Conservation (phyloP, 306 rosid genomes). For the Vigna nakashimae region DNA sequence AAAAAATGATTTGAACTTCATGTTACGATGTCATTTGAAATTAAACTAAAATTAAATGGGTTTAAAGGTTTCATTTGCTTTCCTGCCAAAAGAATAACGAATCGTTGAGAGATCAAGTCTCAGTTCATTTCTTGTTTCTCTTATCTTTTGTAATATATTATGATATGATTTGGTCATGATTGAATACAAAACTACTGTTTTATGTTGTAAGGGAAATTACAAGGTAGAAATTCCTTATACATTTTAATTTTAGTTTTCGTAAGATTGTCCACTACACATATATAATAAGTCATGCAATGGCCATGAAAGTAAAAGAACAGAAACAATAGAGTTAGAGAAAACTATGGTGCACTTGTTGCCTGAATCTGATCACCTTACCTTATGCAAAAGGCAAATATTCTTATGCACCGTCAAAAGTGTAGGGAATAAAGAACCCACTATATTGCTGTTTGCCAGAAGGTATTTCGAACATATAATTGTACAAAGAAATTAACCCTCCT, state of each 20-base stretch:
- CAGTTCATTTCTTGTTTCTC: not conserved
- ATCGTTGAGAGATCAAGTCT: not conserved
- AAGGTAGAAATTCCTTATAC: not conserved
- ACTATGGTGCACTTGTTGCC: conserved; percentile 19
- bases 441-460: conserved; percentile 21
- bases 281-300: conserved; percentile 14
- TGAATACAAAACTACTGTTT: not conserved
- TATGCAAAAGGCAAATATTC: conserved; percentile 57
- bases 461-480: conserved; percentile 17
- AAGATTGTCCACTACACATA: not conserved
- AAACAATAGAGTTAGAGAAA: not conserved
- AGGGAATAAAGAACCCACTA: conserved; percentile 45
- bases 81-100: not conserved
- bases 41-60: conserved; percentile 19
- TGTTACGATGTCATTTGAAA: conserved; percentile 34
- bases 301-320: conserved; percentile 25
- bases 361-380: conserved; percentile 48
- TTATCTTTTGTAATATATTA: not conserved
- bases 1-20: conserved; percentile 26
- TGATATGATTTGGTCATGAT: not conserved
- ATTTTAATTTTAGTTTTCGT: not conserved
- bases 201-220: not conserved
- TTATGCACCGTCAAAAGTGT: conserved; percentile 47
- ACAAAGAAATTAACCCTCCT: conserved; percentile 22
- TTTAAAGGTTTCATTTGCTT: conserved; percentile 6